Percentiles rank a stretch among this genome's conserved stretches.
Evolutionary conservation across 352 stramenopile genomes (phyloP).

Genomic region (Blastocystis sp.): DNA sequence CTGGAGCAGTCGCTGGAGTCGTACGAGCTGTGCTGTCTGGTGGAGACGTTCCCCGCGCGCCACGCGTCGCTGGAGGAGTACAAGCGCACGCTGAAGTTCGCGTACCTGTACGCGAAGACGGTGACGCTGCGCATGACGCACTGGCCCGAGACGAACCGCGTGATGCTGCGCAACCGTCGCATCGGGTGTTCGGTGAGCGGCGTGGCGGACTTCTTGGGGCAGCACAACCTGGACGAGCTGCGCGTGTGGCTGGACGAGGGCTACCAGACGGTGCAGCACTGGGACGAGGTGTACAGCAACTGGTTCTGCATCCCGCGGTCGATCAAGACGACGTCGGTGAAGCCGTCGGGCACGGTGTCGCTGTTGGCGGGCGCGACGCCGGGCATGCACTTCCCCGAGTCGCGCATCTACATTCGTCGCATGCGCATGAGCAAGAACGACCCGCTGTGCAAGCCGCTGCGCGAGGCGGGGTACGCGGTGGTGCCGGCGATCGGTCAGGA

Average conservation of each 20-base stretch:
- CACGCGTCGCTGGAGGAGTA: slow-evolving; percentile 86
- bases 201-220: slow-evolving; percentile 87
- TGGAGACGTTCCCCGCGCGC: slow-evolving; percentile 88
- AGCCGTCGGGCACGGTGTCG: slow-evolving; percentile 85
- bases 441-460: slow-evolving; percentile 82
- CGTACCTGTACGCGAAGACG: slow-evolving; percentile 90
- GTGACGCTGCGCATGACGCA: slow-evolving; percentile 88
- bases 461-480: slow-evolving; percentile 82
- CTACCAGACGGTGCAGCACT: slow-evolving; percentile 82
- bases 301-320: slow-evolving; percentile 83
- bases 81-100: slow-evolving; percentile 79
- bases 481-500: slow-evolving; percentile 79
- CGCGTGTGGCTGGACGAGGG: slow-evolving; percentile 85
- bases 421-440: slow-evolving; percentile 85
- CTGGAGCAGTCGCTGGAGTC: slow-evolving; percentile 89
- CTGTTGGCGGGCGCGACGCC: slow-evolving; percentile 88
- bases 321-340: slow-evolving; percentile 91
- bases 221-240: slow-evolving; percentile 82
- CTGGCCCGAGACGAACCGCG: slow-evolving; percentile 87
- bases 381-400: slow-evolving; percentile 90
- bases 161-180: slow-evolving; percentile 88
- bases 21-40: slow-evolving; percentile 91
- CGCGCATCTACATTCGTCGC: slow-evolving; percentile 87
- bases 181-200: slow-evolving; percentile 90
- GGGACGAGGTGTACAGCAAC: slow-evolving; percentile 81